phyloP scores from a whole-genome alignment of 768 basidiomycete species.

The Kwoniella shandongensis region DNA sequence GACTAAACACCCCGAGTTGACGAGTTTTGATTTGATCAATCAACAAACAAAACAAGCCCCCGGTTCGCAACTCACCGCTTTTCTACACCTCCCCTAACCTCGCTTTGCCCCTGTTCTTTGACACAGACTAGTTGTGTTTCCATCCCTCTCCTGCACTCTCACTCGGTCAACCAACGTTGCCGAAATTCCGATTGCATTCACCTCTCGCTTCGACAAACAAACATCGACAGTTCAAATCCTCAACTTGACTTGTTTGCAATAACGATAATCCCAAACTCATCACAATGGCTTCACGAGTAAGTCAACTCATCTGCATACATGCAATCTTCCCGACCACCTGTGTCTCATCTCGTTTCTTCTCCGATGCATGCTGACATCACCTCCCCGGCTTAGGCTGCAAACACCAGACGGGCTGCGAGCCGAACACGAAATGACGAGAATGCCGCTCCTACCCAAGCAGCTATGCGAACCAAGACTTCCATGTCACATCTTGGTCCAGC shows the following conservation, averaged over 20 bases:
- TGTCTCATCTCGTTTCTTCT: too few relatives aligned
- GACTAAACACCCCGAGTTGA: too few relatives aligned
- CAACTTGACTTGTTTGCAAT: not conserved
- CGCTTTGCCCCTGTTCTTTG: not conserved
- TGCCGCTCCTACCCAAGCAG: slow-evolving; percentile 32
- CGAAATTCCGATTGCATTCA: too few relatives aligned
- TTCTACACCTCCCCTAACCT: slow-evolving; percentile 4
- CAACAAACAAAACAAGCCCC: not conserved
- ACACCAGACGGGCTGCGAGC: slow-evolving; percentile 35
- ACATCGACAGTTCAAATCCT: not conserved
- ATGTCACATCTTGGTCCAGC: slow-evolving; percentile 37
- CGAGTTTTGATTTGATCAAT: not conserved
- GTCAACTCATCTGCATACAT: slow-evolving; percentile 6
- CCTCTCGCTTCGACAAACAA: too few relatives aligned
- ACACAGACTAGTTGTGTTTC: not conserved
- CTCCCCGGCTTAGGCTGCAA: slow-evolving; percentile 19
- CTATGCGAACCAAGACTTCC: slow-evolving; percentile 41
- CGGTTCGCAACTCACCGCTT: too few relatives aligned
- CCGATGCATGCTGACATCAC: not conserved
- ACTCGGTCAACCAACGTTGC: too few relatives aligned
- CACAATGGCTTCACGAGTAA: slow-evolving; percentile 24
- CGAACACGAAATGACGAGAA: slow-evolving; percentile 50
- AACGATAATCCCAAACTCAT: not conserved
- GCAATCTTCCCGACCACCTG: too few relatives aligned
- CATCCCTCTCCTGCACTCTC: not conserved